A percentile compares a stretch with the other conserved stretches of the same genome.
These are phyloP conservation scores for Tephrocybe sp. DNA, from an alignment of 768 basidiomycete species.

Conservation along the genomic window DNA sequence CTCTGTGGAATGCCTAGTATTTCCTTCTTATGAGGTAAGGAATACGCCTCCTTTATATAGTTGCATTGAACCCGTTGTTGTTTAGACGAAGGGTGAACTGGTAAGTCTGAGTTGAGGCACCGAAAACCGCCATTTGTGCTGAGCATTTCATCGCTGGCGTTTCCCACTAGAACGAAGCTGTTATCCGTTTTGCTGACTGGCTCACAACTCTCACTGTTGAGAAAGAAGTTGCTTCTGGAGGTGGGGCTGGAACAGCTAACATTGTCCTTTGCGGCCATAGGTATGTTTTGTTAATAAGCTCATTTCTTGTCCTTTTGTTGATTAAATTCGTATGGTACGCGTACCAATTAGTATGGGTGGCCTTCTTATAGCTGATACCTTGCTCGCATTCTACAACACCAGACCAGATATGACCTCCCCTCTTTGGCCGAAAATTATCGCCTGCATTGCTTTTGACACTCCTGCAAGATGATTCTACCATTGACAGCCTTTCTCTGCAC, in stretches of 20 bases:
- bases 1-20: slow-evolving; percentile 71
- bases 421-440: slow-evolving; percentile 88
- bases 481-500: neutral
- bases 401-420: slow-evolving; percentile 63
- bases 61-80: neutral
- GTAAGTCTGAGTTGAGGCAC: slow-evolving; percentile 42
- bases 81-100: slow-evolving; percentile 85
- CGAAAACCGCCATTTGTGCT: neutral
- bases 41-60: neutral
- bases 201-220: slow-evolving; percentile 86
- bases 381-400: slow-evolving; percentile 67
- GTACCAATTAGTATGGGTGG: slow-evolving; percentile 78
- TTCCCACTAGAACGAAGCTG: slow-evolving; percentile 63
- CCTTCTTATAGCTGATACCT: slow-evolving; percentile 79
- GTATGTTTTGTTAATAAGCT: slow-evolving; percentile 30
- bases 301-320: neutral
- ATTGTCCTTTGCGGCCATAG: slow-evolving; percentile 91
- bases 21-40: slow-evolving; percentile 84
- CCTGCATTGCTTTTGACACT: slow-evolving; percentile 85
- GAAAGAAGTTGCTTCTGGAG: slow-evolving; percentile 71
- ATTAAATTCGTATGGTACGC: neutral
- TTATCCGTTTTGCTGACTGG: slow-evolving; percentile 89
- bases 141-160: slow-evolving; percentile 2
- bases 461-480: slow-evolving; percentile 53
- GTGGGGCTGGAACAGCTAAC: slow-evolving; percentile 76